Evolutionary conservation across 108 stramenopile genomes (phyloP), one percentile per base, ranked within the genome.

Genomic region (Cylindrotheca fusiformis): DNA sequence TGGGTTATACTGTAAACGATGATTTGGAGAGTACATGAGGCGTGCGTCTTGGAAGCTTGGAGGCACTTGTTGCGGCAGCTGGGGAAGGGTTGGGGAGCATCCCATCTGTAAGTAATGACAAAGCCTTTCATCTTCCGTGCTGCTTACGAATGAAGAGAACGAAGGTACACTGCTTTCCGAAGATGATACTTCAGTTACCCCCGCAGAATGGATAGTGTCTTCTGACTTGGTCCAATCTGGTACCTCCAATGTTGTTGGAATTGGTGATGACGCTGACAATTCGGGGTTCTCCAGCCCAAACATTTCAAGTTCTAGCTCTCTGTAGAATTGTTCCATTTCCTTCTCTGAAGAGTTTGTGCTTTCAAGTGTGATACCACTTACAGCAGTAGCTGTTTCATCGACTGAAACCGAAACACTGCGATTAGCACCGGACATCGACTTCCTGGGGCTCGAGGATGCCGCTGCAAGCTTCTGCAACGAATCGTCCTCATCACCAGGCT

Each of bases 311-410:
- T 71, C 70, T 32, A 71, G 24, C 26, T 71, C 70, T 27, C 63
- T 36, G 47, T 71, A 32, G 31, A 71, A 71, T 51, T 52, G 32
- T 64, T 71, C 70, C 19, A 71, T 57, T 44, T 71, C 70, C 28
- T 20, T n/a, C 3, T 25, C 36, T 20, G 68, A 69, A 1, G 60
- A 45, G 18, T 59, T 47, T 6, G 60, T 55, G 53, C 48, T 69
- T 31, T 69, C 50, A 12, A 62, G 14, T 12, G 68, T 69, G 27
- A 60, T 41, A 5, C 60, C 60, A 48, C 60, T 60, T 1, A 60
- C 41, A 28, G 32, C 32, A 2, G 60, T 27, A 26, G 27, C 60
- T 24, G 24, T 28, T 3, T 60, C 60, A 6, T 48, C 45, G 12
- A 10, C 48, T 18, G 33, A 58, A 5, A 5, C 57, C 19, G 31